phyloP scores from a whole-genome alignment of 1,284 basidiomycete species.

The Heterobasidion irregulare region DNA sequence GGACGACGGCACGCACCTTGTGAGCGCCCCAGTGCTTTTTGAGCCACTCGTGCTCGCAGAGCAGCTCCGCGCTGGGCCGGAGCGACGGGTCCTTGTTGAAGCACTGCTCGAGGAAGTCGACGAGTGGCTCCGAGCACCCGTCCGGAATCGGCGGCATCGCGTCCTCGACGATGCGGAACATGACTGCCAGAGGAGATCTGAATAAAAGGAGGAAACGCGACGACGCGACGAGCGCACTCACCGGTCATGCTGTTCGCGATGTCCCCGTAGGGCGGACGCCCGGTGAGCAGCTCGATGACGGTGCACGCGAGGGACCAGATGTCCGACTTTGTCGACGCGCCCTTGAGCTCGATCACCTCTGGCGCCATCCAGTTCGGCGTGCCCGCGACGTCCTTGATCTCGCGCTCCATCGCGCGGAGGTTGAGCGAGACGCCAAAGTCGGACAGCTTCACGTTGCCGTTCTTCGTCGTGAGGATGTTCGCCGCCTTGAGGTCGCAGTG shows the following conservation, averaged over 20 bases:
- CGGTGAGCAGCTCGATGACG: slow-evolving; percentile 88
- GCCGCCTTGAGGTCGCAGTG: slow-evolving; percentile 97
- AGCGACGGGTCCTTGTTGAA: slow-evolving; percentile 82
- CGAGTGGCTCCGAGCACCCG: slow-evolving; percentile 62
- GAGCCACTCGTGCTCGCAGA: slow-evolving; percentile 90
- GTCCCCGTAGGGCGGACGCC: slow-evolving; percentile 85
- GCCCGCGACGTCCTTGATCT: slow-evolving; percentile 83
- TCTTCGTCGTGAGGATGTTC: slow-evolving; percentile 96
- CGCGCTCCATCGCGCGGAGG: slow-evolving; percentile 89
- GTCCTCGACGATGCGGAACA: slow-evolving; percentile 95
- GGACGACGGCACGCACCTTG: slow-evolving; percentile 42
- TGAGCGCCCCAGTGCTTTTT: slow-evolving; percentile 70
- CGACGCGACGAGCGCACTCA: slow-evolving; percentile 19
- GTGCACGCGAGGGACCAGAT: slow-evolving; percentile 96
- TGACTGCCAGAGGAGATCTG: slow-evolving; percentile 39
- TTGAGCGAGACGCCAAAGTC: slow-evolving; percentile 99
- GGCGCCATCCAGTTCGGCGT: slow-evolving; percentile 99
- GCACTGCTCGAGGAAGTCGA: slow-evolving; percentile 76
- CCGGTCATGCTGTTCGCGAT: slow-evolving; percentile 82
- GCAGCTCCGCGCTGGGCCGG: slow-evolving; percentile 73
- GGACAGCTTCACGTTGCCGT: slow-evolving; percentile 95
- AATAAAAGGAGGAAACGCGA: neutral
- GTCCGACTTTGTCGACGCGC: slow-evolving; percentile 66
- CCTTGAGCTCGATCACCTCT: slow-evolving; percentile 84
- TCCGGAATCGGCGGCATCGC: slow-evolving; percentile 81